Conservation (phyloP, 352 stramenopile species). For the Peronospora tabacina region DNA sequence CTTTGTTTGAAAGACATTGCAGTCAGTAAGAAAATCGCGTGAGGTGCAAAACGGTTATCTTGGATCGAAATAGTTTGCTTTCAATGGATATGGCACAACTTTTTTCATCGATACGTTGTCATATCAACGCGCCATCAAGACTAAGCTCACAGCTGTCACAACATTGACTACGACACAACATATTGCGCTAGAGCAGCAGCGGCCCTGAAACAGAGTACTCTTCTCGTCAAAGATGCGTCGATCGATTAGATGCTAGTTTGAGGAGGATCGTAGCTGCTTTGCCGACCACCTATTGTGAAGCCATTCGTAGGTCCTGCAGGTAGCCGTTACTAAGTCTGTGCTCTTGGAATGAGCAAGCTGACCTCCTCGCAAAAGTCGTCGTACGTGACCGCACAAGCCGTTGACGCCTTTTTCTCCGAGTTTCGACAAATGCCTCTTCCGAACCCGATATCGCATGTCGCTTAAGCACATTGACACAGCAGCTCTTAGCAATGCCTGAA, state of each 20-base stretch:
- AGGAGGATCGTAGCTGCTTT: background rate
- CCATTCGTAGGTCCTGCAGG: background rate
- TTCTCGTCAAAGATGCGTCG: background rate
- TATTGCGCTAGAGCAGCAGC: no score
- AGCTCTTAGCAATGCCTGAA: background rate
- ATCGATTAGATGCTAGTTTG: background rate
- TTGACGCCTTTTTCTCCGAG: background rate
- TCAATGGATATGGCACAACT: no score
- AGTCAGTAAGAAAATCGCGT: no score
- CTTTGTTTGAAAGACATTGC: no score
- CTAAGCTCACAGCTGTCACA: no score
- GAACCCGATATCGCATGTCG: background rate
- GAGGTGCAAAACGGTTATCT: no score
- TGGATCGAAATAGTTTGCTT: no score
- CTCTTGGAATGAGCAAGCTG: background rate
- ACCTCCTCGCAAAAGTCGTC: background rate
- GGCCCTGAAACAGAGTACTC: background rate
- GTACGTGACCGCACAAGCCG: background rate
- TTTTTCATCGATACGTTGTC: no score
- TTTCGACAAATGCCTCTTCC: background rate
- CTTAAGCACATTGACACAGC: background rate
- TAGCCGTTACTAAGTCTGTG: background rate
- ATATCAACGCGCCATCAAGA: no score
- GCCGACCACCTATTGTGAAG: background rate
- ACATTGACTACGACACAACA: no score